Conservation (phyloP, 2,329 filamentous ascomycete genomes). For the Phoma sp. region DNA sequence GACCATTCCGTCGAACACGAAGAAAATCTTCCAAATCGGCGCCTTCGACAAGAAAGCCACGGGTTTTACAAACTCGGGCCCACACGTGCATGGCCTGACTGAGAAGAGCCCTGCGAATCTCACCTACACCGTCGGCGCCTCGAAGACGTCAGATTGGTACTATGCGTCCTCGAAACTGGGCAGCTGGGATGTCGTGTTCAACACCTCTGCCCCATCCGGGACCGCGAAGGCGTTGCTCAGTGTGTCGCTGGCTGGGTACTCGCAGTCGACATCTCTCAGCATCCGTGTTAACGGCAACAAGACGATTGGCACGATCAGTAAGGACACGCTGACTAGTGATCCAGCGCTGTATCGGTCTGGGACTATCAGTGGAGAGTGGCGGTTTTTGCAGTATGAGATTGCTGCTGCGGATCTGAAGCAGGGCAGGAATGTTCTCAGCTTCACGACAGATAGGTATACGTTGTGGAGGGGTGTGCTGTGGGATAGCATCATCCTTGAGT, state of each 20-base stretch:
- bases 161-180: conserved; percentile 50
- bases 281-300: conserved; percentile 47
- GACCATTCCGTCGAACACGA: conserved; percentile 42
- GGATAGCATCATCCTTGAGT: conserved; percentile 47
- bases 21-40: conserved; percentile 55
- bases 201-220: conserved; percentile 38
- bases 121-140: conserved; percentile 49
- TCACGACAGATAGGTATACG: conserved; percentile 39
- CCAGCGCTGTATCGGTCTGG: conserved; percentile 53
- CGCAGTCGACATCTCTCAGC: conserved; percentile 43
- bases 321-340: conserved; percentile 21
- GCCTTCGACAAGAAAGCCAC: conserved; percentile 53
- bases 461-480: conserved; percentile 48
- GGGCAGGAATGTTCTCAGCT: conserved; percentile 42
- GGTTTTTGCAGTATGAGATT: conserved; percentile 50
- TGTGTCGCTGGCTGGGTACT: conserved; percentile 53
- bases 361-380: conserved; percentile 55
- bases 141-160: conserved; percentile 51
- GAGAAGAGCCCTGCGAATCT: conserved; percentile 52
- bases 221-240: conserved; percentile 40
- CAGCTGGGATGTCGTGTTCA: conserved; percentile 29
- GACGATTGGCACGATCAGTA: conserved; percentile 46
- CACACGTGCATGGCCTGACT: conserved; percentile 52
- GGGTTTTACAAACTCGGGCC: conserved; percentile 53
- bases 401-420: conserved; percentile 26